Evolutionary conservation across 2,329 filamentous ascomycete species (phyloP).

Genomic region (Seiridium cupressi): DNA sequence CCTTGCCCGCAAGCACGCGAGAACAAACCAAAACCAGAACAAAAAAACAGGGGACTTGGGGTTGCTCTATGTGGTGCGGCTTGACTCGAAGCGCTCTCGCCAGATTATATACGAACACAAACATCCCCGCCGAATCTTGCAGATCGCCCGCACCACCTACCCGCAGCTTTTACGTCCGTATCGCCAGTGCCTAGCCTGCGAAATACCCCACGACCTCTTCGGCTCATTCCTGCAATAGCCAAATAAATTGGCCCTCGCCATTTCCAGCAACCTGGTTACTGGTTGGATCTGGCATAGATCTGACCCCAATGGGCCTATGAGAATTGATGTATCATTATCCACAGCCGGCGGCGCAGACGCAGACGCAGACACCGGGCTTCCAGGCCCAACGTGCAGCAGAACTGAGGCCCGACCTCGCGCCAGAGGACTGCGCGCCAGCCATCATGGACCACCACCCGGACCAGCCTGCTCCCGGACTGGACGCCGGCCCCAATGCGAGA

Average conservation of each 20-base stretch:
- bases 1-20: not conserved
- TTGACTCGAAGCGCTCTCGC: not conserved
- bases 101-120: constrained; percentile 28
- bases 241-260: constrained; percentile 15
- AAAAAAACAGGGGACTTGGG: not conserved
- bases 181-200: constrained; percentile 10
- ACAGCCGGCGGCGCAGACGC: constrained; percentile 13
- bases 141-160: constrained; percentile 19
- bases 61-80: not conserved
- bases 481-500: constrained; percentile 19
- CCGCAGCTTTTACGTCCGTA: constrained; percentile 24
- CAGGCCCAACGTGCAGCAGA: not conserved
- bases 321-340: constrained; percentile 19
- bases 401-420: not conserved
- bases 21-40: not conserved
- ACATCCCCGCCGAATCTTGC: constrained; percentile 16
- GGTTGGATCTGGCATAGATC: constrained; percentile 24
- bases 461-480: constrained; percentile 16
- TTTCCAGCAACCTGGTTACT: constrained; percentile 20
- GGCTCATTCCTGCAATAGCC: constrained; percentile 12
- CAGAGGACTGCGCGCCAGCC: not conserved
- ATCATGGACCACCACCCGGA: constrained; percentile 7
- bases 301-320: constrained; percentile 23
- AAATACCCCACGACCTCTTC: constrained; percentile 11
- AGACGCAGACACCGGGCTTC: constrained; percentile 8